Evolutionary conservation across 805 yeast species (phyloP), one percentile per base, ranked within the genome.

Genomic region (Lipomyces japonicus): DNA sequence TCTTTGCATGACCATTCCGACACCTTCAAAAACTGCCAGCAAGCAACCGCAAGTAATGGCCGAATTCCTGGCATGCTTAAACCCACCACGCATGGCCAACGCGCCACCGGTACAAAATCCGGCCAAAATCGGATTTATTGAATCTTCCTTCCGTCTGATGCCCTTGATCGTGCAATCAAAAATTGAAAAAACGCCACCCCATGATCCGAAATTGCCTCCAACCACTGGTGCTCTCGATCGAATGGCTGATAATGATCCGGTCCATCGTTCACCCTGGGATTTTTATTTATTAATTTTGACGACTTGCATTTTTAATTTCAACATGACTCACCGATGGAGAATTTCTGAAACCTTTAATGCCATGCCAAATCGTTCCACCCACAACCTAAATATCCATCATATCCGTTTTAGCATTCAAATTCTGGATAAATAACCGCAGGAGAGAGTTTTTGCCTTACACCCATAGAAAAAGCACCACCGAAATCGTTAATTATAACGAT

Each of bases 401-500:
- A 35, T 46, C 40, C 26, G 34, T 23, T 9, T 14, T 19, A 28
- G 39, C 6, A 21, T 19, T 22, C 12, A 42, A 25, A 19, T 18
- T 39, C n/a, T 12, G n/a, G 4, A 3, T n/a, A 14, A 18, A 30
- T 4, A 4, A 24, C 7, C 16, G 64, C 71, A n/a, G n/a, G n/a
- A n/a, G n/a, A n/a, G n/a, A n/a, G n/a, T n/a, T n/a, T n/a, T n/a
- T n/a, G n/a, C n/a, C n/a, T 44, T 57, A 71, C 96, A 73, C 99
- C 99, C 97, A 93, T 91, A 65, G 97, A 83, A 65, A 90, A 93
- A 50, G 98, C 97, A 69, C 97, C 97, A 67, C 99, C 99, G 64
- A 93, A 93, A 75, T 93, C 99, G 71, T 84, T 91, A 60, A 93
- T 74, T 60, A 93, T 88, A 51, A 93, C 97, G 60, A 91, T 78